phyloP scores from a whole-genome alignment of 106 monocot genomes.

The Dioscorea zingiberensis region DNA sequence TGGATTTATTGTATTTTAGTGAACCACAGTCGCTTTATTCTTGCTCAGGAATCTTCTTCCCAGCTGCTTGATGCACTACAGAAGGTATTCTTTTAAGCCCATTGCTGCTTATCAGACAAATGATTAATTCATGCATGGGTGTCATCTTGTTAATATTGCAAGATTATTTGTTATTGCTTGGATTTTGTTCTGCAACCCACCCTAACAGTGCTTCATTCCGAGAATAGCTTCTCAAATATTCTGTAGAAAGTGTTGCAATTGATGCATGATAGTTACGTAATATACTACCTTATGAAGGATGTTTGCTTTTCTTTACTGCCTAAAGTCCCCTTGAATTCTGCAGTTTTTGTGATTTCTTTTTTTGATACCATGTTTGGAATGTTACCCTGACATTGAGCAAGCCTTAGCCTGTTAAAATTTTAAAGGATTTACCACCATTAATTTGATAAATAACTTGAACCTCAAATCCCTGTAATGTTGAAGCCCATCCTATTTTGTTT shows the following conservation, averaged over 20 bases:
- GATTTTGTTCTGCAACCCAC: background rate
- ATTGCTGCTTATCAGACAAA: background rate
- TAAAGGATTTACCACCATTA: too few species aligned
- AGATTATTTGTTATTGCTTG: background rate
- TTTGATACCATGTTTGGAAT: too few species aligned
- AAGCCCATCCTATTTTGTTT: too few species aligned
- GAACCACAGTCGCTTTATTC: slow-evolving; percentile 51
- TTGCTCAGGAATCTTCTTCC: slow-evolving; percentile 41
- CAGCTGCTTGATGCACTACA: slow-evolving; percentile 32
- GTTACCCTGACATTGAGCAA: too few species aligned
- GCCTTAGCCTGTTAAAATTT: too few species aligned
- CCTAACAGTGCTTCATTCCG: background rate
- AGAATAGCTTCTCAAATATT: background rate
- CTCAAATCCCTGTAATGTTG: too few species aligned
- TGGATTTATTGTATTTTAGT: slow-evolving; percentile 67
- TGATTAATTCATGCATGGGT: background rate
- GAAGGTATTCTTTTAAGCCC: slow-evolving; percentile 37
- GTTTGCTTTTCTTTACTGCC: too few species aligned
- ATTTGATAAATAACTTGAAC: too few species aligned
- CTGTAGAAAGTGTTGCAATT: background rate
- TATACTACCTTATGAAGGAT: too few species aligned
- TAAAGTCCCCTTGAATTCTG: too few species aligned
- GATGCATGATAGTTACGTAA: background rate
- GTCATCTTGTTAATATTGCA: background rate
- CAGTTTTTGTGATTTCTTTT: too few species aligned